Conservation (phyloP, 1,284 basidiomycete genomes). For the Trichosporon sp. region DNA sequence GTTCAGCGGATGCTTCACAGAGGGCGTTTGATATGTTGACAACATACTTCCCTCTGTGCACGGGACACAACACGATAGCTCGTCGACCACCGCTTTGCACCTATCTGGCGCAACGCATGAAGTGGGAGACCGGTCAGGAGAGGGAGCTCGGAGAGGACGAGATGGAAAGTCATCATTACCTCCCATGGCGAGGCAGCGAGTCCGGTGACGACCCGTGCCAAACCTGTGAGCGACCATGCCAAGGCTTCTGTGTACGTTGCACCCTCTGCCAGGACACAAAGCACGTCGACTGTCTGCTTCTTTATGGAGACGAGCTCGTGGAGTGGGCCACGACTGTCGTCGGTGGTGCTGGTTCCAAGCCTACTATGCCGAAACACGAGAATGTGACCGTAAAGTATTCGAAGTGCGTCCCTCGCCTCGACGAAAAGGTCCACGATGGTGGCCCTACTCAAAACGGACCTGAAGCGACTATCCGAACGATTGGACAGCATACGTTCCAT, state of each 20-base stretch:
- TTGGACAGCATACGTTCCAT: constrained; percentile 43
- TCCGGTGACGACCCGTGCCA: constrained; percentile 26
- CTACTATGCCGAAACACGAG: constrained; percentile 11
- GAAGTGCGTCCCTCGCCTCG: constrained; percentile 34
- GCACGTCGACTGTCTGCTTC: constrained; percentile 45
- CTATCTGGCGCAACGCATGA: constrained; percentile 38
- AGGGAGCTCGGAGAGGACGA: constrained; percentile 41
- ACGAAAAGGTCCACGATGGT: constrained; percentile 38
- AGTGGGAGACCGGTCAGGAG: constrained; percentile 49
- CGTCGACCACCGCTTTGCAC: constrained; percentile 41
- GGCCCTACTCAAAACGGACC: constrained; percentile 20
- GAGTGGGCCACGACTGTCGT: constrained; percentile 35
- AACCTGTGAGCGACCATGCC: constrained; percentile 35
- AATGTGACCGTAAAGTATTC: constrained; percentile 39
- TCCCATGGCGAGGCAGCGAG: constrained; percentile 43
- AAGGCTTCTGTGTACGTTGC: constrained; percentile 45
- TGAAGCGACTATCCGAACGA: constrained; percentile 28
- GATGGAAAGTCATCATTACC: constrained; percentile 39
- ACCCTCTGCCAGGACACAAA: constrained; percentile 41
- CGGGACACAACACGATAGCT: constrained; percentile 64
- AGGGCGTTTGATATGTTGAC: constrained; percentile 63
- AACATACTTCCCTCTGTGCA: constrained; percentile 67
- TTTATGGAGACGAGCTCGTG: constrained; percentile 31
- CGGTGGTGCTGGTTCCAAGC: neutral
- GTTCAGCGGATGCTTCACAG: constrained; percentile 59